Conservation (phyloP, 2,329 filamentous ascomycete species). For the Emericellopsis atlantica region DNA sequence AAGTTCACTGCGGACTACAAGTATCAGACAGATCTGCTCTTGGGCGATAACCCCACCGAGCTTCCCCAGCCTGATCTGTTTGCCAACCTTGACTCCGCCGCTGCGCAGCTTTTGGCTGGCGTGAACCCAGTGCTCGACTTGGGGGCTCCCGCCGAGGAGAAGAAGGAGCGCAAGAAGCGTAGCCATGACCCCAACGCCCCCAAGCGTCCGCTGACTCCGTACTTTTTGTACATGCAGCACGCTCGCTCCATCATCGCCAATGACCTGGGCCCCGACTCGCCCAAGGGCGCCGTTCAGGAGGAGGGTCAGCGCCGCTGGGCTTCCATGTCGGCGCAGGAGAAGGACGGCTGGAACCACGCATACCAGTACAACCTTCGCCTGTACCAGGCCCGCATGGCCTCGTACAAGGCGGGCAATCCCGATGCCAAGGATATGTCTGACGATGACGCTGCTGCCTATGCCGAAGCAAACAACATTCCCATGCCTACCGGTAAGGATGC, state of each 20-base stretch:
- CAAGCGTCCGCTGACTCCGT: slow-evolving; percentile 86
- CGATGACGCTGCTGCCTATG: slow-evolving; percentile 46
- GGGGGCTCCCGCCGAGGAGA: slow-evolving; percentile 44
- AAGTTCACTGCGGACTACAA: slow-evolving; percentile 75
- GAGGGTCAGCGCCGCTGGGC: slow-evolving; percentile 83
- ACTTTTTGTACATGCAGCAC: slow-evolving; percentile 88
- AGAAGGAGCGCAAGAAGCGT: slow-evolving; percentile 85
- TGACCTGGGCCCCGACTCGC: slow-evolving; percentile 62
- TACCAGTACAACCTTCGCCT: slow-evolving; percentile 56
- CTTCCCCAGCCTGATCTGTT: slow-evolving; percentile 29
- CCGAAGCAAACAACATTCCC: slow-evolving; percentile 43
- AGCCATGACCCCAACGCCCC: slow-evolving; percentile 85
- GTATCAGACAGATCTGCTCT: slow-evolving; percentile 74
- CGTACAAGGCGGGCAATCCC: slow-evolving; percentile 48
- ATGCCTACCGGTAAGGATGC: slow-evolving; percentile 35
- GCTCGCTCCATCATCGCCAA: slow-evolving; percentile 71
- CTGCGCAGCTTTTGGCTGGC: slow-evolving; percentile 22
- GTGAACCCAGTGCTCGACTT: slow-evolving; percentile 24
- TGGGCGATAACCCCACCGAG: slow-evolving; percentile 49
- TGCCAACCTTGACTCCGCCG: slow-evolving; percentile 39
- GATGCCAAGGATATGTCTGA: slow-evolving; percentile 49
- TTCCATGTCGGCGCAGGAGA: slow-evolving; percentile 61
- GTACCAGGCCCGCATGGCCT: slow-evolving; percentile 53
- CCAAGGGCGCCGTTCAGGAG: slow-evolving; percentile 77
- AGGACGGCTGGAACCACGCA: slow-evolving; percentile 55